Conservation (phyloP, 2,329 filamentous ascomycete species). For the Knoxdaviesia capensis region DNA sequence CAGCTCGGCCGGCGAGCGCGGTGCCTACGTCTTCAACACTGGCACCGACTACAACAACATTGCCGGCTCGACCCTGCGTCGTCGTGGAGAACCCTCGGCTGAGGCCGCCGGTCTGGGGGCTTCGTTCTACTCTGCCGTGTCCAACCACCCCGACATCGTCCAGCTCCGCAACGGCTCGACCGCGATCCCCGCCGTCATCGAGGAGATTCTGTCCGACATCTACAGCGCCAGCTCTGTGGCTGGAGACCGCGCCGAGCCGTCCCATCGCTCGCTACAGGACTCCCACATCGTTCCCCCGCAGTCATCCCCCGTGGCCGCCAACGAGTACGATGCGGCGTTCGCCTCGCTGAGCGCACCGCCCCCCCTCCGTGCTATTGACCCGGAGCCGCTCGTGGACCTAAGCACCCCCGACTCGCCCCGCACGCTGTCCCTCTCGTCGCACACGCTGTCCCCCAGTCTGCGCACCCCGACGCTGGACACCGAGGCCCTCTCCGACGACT, state of each 20-base stretch:
- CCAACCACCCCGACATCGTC: slow-evolving; percentile 9
- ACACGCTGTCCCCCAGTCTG: no score
- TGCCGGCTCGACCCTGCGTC: slow-evolving; percentile 22
- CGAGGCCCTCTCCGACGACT: slow-evolving; percentile 21
- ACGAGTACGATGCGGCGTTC: background rate
- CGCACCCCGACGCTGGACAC: slow-evolving; percentile 14
- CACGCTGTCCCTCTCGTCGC: no score
- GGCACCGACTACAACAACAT: slow-evolving; percentile 24
- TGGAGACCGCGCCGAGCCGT: slow-evolving; percentile 12
- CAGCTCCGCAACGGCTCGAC: slow-evolving; percentile 3
- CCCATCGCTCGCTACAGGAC: slow-evolving; percentile 7
- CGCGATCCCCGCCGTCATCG: slow-evolving; percentile 22
- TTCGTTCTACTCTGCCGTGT: slow-evolving; percentile 5
- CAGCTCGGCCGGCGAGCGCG: slow-evolving; percentile 23
- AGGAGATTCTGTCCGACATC: slow-evolving; percentile 26
- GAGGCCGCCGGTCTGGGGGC: background rate
- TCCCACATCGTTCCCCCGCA: slow-evolving; percentile 4
- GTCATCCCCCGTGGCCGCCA: background rate
- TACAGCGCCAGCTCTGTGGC: slow-evolving; percentile 33
- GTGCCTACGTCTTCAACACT: slow-evolving; percentile 36
- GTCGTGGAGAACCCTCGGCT: slow-evolving; percentile 20
- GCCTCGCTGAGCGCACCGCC: background rate
- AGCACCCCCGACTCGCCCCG: no score
- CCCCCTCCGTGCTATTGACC: background rate
- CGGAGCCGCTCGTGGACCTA: background rate